Evolutionary conservation across 2,329 filamentous ascomycete species (phyloP), one percentile per base, ranked within the genome.

Genomic region (Sclerotiophoma versabilis): DNA sequence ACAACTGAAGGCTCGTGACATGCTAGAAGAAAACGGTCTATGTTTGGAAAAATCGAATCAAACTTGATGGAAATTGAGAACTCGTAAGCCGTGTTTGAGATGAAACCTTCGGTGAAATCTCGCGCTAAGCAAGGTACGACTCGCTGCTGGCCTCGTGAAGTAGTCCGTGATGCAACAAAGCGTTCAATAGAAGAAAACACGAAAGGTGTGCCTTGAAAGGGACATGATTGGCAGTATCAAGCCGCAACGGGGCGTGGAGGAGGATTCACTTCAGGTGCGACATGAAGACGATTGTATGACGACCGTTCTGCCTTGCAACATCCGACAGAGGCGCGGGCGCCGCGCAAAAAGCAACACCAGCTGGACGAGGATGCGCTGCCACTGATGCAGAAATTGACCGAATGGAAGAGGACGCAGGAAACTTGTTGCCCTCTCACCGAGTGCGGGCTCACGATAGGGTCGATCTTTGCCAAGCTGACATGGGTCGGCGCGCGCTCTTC

Each of bases 361-460:
- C 42, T 59, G 55, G 62, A 60, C 46, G 59, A 53, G 53, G 54
- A 39, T 43, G 43, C 38, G 34, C 55, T 64, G 60, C 59, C 60
- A 59, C 60, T 65, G 64, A 68, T 61, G 51, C 60, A 57, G 63
- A 44, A 44, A 27, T 22, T 29, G 34, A 47, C 66, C 62, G 26
- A 44, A 67, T 59, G 58, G 46, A 60, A 62, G 36, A 42, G 47
- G 46, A 43, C 61, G 68, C 68, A 71, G 61, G 30, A 55, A 50
- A 49, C 37, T 54, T 57, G 62, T 50, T 60, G 54, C 45, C 46
- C 57, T 60, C 53, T 33, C 25, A 51, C 49, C 54, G 51, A 53
- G 41, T 41, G 50, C 37, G 53, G 50, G 19, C 54, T 60, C 48
- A 49, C 58, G 51, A 68, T 64, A 66, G 64, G 62, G 52, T 60